A percentile compares a stretch with the other conserved stretches of the same genome.
These are phyloP conservation scores for Rhynchospora breviuscula DNA, from an alignment of 176 grass and related monocot species.

Conservation along the genomic window DNA sequence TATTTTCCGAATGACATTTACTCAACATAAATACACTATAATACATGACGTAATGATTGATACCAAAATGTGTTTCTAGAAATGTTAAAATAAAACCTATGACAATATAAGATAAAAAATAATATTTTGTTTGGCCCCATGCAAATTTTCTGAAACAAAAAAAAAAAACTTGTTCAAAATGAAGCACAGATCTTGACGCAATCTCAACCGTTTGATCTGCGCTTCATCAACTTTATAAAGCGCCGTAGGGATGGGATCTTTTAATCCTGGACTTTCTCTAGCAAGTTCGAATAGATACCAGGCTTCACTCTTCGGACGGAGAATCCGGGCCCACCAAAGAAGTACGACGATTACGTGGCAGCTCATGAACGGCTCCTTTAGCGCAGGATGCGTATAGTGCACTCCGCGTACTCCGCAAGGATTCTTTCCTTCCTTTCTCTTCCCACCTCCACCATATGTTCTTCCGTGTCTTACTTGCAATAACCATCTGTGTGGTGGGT, in stretches of 20 bases:
- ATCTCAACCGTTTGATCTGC: neutral
- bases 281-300: neutral
- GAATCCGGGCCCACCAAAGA: neutral
- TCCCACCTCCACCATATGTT: neutral
- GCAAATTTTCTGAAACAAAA: neutral
- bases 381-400: neutral
- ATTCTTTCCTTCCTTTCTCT: constrained; percentile 9
- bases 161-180: neutral
- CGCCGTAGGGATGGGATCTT: neutral
- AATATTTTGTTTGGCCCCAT: neutral
- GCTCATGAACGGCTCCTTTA: neutral
- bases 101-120: neutral
- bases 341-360: neutral
- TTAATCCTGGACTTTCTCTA: neutral
- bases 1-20: neutral
- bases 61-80: neutral
- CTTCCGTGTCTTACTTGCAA: neutral
- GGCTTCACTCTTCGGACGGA: neutral
- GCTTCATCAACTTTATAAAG: neutral
- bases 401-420: constrained; percentile 3
- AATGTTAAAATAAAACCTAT: neutral
- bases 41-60: neutral
- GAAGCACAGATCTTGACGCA: neutral
- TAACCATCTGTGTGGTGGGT: neutral
- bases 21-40: neutral